Evolutionary conservation across 2,329 filamentous ascomycete species (phyloP), one percentile per base, ranked within the genome.

Genomic region (Pleurostoma richardsiae): DNA sequence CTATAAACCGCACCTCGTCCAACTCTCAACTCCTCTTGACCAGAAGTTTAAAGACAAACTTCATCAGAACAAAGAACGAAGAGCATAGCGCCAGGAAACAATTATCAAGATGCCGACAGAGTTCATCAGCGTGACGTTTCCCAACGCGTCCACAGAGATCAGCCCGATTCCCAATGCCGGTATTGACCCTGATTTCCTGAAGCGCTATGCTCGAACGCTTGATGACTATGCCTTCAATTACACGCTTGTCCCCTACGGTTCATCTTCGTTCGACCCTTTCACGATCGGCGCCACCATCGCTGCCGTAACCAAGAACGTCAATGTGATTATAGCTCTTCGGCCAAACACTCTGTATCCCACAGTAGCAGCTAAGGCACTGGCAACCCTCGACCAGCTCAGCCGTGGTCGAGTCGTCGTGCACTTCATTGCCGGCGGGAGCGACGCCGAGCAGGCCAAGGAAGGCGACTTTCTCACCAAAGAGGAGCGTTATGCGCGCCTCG

Each of bases 191-290:
- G 76, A 76, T 5, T 82, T 69, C 54, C 70, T 83, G 4, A 63
- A 69, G 30, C 75, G 79, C 30, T 83, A 83, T 54, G 74, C 78
- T 10, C 70, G 75, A 27, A 70, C 68, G 4, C 68, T 83, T 3
- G 80, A 84, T 51, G 79, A 83, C 55, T 77, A 82, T 58, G 74
- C 62, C 41, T 83, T 74, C 67, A 80, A 82, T 61, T 83, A 83
- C 59, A 83, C 80, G 0, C 70, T 83, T 3, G 69, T 82, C 11
- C 79, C 79, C 0, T 83, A 83, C 51, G 72, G 73, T 43, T 81
- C 79, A 0, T 71, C 70, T 3, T 74, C 59, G 7, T 79, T 70
- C 48, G 78, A 82, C 52, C 77, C 77, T 1, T 83, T 75, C 62
- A 83, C 79, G 4, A 68, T 77, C 8, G 80, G 77, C 27, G 77